Percentiles rank a stretch among this genome's conserved stretches.
Conservation (phyloP, 2,329 filamentous ascomycete species). For the Sporothrix luriei region DNA sequence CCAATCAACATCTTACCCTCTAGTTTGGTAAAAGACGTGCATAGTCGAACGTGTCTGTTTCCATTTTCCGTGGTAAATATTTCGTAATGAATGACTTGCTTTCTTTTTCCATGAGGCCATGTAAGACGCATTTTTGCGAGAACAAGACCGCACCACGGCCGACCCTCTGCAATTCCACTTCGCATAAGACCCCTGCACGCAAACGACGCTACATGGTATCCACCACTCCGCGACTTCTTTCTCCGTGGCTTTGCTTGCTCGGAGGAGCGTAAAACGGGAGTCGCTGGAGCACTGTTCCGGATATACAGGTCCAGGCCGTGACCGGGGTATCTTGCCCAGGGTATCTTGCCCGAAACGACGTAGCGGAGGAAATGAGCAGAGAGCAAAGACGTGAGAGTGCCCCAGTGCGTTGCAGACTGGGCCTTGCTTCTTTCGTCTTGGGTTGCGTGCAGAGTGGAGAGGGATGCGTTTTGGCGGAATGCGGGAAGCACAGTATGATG, state of each 20-base stretch:
- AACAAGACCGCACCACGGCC: background rate
- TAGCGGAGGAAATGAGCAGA: background rate
- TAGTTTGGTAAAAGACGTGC: background rate
- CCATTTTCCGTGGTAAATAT: background rate
- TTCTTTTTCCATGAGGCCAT: background rate
- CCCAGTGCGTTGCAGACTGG: background rate
- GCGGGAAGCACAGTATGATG: constrained; percentile 26
- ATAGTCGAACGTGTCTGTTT: background rate
- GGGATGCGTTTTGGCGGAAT: background rate
- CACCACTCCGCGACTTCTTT: background rate
- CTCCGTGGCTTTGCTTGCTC: background rate
- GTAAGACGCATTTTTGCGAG: background rate
- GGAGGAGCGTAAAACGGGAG: too few relatives aligned
- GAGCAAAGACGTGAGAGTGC: background rate
- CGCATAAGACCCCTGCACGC: constrained; percentile 10
- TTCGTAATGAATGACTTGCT: constrained; percentile 17
- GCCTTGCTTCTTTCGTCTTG: background rate
- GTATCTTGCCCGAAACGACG: constrained; percentile 11
- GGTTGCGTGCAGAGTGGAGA: constrained; percentile 2
- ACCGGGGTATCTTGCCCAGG: constrained; percentile 10
- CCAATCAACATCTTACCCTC: background rate
- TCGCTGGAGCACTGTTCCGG: background rate
- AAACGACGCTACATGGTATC: background rate
- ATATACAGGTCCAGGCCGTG: constrained; percentile 1
- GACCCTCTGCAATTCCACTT: constrained; percentile 8